Evolutionary conservation across 768 basidiomycete species (phyloP), one percentile per base, ranked within the genome.

Genomic region (Kwoniella europaea): DNA sequence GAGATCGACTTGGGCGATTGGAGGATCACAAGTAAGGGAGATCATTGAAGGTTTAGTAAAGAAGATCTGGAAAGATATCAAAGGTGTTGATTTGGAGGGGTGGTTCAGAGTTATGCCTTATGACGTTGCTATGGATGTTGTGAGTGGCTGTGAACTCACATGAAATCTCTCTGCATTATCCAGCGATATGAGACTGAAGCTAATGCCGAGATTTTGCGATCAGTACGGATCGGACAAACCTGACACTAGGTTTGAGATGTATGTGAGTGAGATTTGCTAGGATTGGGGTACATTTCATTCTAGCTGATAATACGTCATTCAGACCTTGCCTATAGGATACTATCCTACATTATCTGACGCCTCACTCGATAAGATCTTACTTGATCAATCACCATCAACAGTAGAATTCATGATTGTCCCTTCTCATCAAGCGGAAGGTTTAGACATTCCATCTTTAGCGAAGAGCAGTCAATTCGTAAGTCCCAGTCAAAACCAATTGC

Each of bases 161-260:
- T 35, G 35, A 35, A 35, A 35, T 35, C 7, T 6, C 35, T 35
- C 7, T 35, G 7, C 35, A 35, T 35, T 35, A 35, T 7, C 35
- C 35, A 35, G 35, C 5, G 41, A 50, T 29, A 59, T 80, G 67
- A 50, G 77, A 35, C 57, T 70, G 56, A 62, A 22, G 61, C 42
- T n/a, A 20, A 41, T 43, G 10, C 4, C 12, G 13, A 18, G 46
- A 66, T 76, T 15, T 65, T 4, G 9, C 27, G 35, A 35, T 35
- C 72, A 94, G 91, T 97, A 90, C 86, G 94, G 94, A 15, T 92
- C 92, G 67, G 94, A 97, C 84, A 97, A 97, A 85, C 95, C 95
- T 56, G 95, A 98, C 84, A 90, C 90, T 65, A 88, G 94, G 66
- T 94, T 93, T 84, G 88, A 88, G 66, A 87, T 95, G 74, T 90